phyloP scores from a whole-genome alignment of 2,329 filamentous ascomycete genomes.

The Coniella lustricola region DNA sequence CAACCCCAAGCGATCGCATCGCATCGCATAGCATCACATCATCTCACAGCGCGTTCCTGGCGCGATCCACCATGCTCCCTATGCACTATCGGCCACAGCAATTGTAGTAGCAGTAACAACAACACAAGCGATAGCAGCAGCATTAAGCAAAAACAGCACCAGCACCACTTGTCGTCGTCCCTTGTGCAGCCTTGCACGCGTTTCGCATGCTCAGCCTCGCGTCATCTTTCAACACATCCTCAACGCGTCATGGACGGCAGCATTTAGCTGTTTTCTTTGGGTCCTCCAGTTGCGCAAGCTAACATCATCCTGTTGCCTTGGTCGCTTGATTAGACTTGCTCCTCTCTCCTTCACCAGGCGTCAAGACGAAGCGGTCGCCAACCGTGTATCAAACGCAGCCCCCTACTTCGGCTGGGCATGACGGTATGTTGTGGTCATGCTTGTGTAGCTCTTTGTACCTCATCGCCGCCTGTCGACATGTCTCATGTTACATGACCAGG shows the following conservation, averaged over 20 bases:
- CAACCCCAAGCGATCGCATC: slow-evolving; percentile 2
- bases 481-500: slow-evolving; percentile 26
- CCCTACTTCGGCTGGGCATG: slow-evolving; percentile 56
- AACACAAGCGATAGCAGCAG: too few relatives aligned
- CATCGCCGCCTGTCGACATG: slow-evolving; percentile 22
- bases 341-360: slow-evolving; percentile 54
- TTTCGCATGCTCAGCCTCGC: too few relatives aligned
- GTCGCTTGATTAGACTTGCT: slow-evolving; percentile 38
- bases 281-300: slow-evolving; percentile 6
- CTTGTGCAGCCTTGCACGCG: too few relatives aligned
- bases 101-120: background rate
- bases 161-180: too few relatives aligned
- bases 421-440: slow-evolving; percentile 57
- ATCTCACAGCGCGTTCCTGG: slow-evolving; percentile 2
- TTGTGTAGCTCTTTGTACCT: slow-evolving; percentile 27
- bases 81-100: background rate
- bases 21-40: slow-evolving; percentile 9
- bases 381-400: slow-evolving; percentile 50
- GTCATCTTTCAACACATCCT: too few relatives aligned
- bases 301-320: slow-evolving; percentile 22
- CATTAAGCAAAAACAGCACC: too few relatives aligned
- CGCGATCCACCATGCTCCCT: background rate
- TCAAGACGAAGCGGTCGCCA: slow-evolving; percentile 75
- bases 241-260: background rate
- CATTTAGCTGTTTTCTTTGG: slow-evolving; percentile 10